These are phyloP conservation scores for Geum urbanum DNA, from an alignment of 306 rosid species.

Conservation along the genomic window DNA sequence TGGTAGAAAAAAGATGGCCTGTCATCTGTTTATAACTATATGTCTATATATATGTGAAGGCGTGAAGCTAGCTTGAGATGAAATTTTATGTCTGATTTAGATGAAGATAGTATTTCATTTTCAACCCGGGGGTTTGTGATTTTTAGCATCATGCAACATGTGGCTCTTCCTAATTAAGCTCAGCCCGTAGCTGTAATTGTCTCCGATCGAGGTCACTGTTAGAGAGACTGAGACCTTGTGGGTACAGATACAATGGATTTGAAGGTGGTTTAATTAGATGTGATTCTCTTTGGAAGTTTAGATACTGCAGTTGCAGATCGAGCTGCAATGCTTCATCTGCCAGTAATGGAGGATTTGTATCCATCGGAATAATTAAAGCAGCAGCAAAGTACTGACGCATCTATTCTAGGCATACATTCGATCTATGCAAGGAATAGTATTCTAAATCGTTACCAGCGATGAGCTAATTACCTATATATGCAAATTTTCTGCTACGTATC, in stretches of 20 bases:
- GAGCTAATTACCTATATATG: too few species aligned
- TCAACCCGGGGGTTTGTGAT: constrained; percentile 6
- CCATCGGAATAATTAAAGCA: background rate
- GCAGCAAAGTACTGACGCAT: constrained; percentile 1
- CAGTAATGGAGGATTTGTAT: background rate
- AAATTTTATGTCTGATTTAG: constrained; percentile 1
- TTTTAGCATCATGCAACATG: background rate
- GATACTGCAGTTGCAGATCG: background rate
- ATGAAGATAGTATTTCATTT: constrained; percentile 6
- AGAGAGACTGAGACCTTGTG: background rate
- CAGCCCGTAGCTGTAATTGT: background rate
- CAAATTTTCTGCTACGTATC: too few species aligned
- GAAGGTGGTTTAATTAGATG: background rate
- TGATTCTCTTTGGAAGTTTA: constrained; percentile 1
- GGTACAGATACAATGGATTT: background rate
- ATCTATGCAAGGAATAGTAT: background rate
- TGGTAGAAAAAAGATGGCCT: too few species aligned
- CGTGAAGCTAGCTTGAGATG: background rate
- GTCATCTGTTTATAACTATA: too few species aligned
- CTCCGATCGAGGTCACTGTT: background rate
- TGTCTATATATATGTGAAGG: too few species aligned
- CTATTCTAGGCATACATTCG: background rate
- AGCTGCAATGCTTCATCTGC: background rate
- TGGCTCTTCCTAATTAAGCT: background rate
- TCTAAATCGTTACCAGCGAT: background rate